A percentile compares a stretch with the other conserved stretches of the same genome.
These are phyloP conservation scores for Scheffersomyces quercinus DNA, from an alignment of 1,139 yeast genomes.

Conservation along the genomic window DNA sequence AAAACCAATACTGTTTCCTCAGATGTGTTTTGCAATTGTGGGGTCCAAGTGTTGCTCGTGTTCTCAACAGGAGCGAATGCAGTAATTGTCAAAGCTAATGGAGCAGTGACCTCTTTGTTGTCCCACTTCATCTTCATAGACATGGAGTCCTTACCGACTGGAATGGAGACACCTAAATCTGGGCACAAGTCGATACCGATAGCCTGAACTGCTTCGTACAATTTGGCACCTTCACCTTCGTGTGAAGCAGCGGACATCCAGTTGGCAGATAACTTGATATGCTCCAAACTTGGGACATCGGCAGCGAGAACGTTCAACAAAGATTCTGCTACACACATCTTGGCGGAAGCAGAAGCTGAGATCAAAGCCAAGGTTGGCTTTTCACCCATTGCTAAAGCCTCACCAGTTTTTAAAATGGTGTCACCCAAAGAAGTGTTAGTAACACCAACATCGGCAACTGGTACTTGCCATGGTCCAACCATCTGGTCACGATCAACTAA, in stretches of 20 bases:
- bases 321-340: conserved; percentile 95
- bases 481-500: conserved; percentile 96
- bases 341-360: conserved; percentile 94
- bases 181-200: conserved; percentile 95
- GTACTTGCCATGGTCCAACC: conserved; percentile 99
- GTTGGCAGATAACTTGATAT: conserved; percentile 89
- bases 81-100: conserved; percentile 87
- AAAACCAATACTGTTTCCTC: conserved; percentile 67
- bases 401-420: conserved; percentile 74
- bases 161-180: conserved; percentile 84
- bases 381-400: conserved; percentile 98
- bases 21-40: conserved; percentile 56
- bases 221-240: conserved; percentile 91
- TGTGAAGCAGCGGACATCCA: conserved; percentile 99
- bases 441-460: conserved; percentile 99
- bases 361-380: conserved; percentile 89
- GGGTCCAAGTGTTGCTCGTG: conserved; percentile 95
- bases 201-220: conserved; percentile 97
- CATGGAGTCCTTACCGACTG: conserved; percentile 99
- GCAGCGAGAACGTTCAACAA: conserved; percentile 88
- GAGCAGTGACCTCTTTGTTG: conserved; percentile 89
- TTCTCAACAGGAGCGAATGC: conserved; percentile 87
- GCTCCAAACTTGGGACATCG: conserved; percentile 72
- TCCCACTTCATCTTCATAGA: conserved; percentile 99
- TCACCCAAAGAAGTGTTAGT: conserved; percentile 89